Evolutionary conservation across 345 rosid genomes (phyloP).

Genomic region (Eucalyptus grandis): DNA sequence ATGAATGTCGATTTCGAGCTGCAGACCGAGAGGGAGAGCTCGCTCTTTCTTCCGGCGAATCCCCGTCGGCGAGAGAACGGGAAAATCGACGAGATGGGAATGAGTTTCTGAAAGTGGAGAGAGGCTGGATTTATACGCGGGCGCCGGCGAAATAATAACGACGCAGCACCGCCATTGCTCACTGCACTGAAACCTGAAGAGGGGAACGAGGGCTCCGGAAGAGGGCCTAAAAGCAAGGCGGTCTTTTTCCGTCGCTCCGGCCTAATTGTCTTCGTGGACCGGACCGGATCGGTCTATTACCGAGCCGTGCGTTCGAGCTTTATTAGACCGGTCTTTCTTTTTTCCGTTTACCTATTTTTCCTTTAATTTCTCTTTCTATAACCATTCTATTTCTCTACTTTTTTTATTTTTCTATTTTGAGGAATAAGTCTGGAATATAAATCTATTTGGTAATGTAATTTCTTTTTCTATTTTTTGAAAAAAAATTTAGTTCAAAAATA

Average conservation of each 20-base stretch:
- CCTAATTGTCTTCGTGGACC: background rate
- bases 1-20: background rate
- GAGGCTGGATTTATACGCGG: background rate
- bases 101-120: background rate
- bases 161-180: background rate
- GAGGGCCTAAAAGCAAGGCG: background rate
- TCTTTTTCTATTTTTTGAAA: too few relatives aligned
- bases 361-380: background rate
- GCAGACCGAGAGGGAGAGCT: background rate
- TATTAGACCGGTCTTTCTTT: background rate
- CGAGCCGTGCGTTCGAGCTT: background rate
- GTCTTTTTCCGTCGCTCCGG: background rate
- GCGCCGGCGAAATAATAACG: background rate
- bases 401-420: too few relatives aligned
- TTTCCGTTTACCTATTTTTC: background rate
- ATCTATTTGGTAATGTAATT: fast-evolving
- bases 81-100: background rate
- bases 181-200: background rate
- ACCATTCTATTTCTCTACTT: fast-evolving
- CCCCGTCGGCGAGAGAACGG: background rate
- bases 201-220: background rate
- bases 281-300: background rate
- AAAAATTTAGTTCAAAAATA: fast-evolving
- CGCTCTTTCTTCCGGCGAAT: background rate
- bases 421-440: fast-evolving